Base-by-base conservation (phyloP, 331 rosid genomes). In the Acacia concinna region DNA sequence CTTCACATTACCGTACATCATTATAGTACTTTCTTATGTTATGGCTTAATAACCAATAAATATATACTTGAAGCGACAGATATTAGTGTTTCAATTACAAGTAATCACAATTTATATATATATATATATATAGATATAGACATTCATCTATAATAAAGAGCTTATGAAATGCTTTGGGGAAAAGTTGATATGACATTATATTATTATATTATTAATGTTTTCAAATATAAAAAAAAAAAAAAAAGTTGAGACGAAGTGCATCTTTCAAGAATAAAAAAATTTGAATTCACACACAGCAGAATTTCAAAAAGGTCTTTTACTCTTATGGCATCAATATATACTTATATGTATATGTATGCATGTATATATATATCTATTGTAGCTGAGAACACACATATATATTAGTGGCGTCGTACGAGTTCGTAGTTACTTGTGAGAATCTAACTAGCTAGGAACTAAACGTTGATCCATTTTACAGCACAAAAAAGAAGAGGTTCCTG, bases 401-500 rank as follows among this genome's bases (percentile, higher is more conserved):
- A n/a, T 64, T 30, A 14, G 67, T 5, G 67, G 13, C 4, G 7
- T 20, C 35, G 66, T 59, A 59, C 66, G 3, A 56, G 31, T 54
- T 23, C 57, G 57, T 54, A 21, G 27, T 52, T 52, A 52, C 4
- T 20, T 4, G 66, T 14, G 14, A 27, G 20, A 27, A 28, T 18
- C 25, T 52, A 27, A 52, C n/a, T 52, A 8, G 76, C 31, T 63
- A 51, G 73, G 5, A 52, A 78, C 74, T 73, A 51, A 76, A 63
- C 76, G 71, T 9, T 6, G 3, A 73, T 74, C 23, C 17, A 70
- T 52, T 20, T 20, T 87, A 83, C 89, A 96, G 97, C 43, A 82
- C 25, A 86, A 74, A 57, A 76, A 63, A 73, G 97, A 91, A 74
- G 93, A 88, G 67, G 84, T 80, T 46, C 89, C 86, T 59, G 77